Base-by-base conservation (phyloP, 306 rosid genomes). In the Cyamopsis tetragonoloba region DNA sequence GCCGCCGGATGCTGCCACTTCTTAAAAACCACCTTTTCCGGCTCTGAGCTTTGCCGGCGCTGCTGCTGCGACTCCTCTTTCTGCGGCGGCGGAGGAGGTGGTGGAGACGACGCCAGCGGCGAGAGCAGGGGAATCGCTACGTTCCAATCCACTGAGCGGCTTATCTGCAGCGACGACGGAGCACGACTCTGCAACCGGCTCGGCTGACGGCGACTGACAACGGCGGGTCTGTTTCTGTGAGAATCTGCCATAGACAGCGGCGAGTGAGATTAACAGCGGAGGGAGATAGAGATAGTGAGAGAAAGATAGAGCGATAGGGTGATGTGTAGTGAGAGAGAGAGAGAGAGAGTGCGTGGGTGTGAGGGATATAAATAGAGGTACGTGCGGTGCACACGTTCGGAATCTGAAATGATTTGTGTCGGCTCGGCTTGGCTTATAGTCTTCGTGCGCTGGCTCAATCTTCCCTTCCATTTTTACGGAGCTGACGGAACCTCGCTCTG, bases 1-100 rank as follows among this genome's bases (percentile, higher is more conserved):
- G 93, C 84, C 3, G 98, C 98, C 54, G 96, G 98, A 49, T 89
- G 98, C 78, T 89, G 96, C 98, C 98, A 89, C 82, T 76, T 92
- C 73, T 83, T 77, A 55, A 88, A 88, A 22, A 62, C 80, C 3
- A 68, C 44, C 23, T 81, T 82, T 24, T 81, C 91, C 12, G 77
- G 22, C 43, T 78, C 88, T 6, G 72, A 24, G 7, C 10, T 46
- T 18, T 65, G 81, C 4, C 64, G 57, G 12, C 74, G 79, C 9
- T 35, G 73, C 58, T 39, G 74, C 65, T 1, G 56, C 6, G 26
- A 13, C 2, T 77, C 79, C 12, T 80, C 91, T 22, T 62, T 67
- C 11, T 67, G 68, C 18, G 20, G 26, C 9, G 65, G 87, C 17
- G 27, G 70, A 30, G 66, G 56, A 13, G 86, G 73, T 13, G 86